A percentile compares a stretch with the other conserved stretches of the same genome.
Evolutionary conservation across 106 monocot species (phyloP).

Genomic region (Acanthochlamys bracteata): DNA sequence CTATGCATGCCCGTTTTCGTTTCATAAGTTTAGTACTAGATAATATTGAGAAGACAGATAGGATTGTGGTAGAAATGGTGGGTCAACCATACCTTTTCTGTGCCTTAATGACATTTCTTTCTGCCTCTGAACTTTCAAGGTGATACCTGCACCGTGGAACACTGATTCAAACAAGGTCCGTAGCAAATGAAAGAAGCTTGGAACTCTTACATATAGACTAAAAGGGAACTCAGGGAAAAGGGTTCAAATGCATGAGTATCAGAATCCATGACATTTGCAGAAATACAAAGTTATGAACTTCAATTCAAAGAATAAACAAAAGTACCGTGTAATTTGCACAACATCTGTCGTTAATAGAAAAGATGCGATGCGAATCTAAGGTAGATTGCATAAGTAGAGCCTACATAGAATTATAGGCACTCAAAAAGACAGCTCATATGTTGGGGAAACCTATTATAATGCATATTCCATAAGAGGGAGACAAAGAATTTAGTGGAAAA

Average conservation of each 20-base stretch:
- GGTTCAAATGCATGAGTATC: not conserved
- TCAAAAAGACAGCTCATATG: no score
- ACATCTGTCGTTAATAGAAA: no score
- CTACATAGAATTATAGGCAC: no score
- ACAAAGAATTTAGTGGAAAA: no score
- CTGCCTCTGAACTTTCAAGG: slow-evolving; percentile 58
- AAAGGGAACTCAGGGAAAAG: not conserved
- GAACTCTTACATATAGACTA: not conserved
- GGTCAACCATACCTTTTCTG: slow-evolving; percentile 53
- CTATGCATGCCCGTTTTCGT: not conserved
- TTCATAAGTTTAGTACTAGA: not conserved
- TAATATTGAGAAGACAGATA: not conserved
- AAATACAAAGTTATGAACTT: no score
- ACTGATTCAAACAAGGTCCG: not conserved
- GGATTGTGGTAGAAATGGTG: not conserved
- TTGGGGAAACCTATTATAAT: no score
- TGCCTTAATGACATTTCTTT: slow-evolving; percentile 40
- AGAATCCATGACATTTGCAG: not conserved
- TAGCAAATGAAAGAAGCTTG: not conserved
- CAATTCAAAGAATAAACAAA: no score
- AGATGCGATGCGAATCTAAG: no score
- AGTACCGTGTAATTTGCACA: no score
- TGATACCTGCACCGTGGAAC: slow-evolving; percentile 52
- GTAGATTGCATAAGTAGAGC: no score
- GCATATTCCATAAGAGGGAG: no score